phyloP scores from a whole-genome alignment of 2,329 filamentous ascomycete species.

The Diaporthe helianthi region DNA sequence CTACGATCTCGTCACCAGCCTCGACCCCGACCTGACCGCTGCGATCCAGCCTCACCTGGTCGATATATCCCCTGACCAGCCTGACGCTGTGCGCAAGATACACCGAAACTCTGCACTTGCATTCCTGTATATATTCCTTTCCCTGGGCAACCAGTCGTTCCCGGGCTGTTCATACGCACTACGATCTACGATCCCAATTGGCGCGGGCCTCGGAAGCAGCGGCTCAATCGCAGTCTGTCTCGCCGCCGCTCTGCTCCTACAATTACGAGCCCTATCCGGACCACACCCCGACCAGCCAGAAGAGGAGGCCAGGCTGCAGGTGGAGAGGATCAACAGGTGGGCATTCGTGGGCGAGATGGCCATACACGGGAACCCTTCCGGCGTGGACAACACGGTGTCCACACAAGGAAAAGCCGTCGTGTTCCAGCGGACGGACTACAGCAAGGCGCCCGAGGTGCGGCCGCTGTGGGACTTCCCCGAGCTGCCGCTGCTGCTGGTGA shows the following conservation, averaged over 20 bases:
- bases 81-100: conserved; percentile 79
- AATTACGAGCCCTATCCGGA: conserved; percentile 85
- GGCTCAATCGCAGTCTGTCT: conserved; percentile 94
- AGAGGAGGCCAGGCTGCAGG: conserved; percentile 85
- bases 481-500: conserved; percentile 85
- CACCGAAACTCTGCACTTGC: conserved; percentile 82
- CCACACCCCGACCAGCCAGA: conserved; percentile 91
- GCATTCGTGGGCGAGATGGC: conserved; percentile 97
- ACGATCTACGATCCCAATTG: conserved; percentile 91
- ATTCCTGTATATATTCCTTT: conserved; percentile 93
- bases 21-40: conserved; percentile 82
- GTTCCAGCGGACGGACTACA: conserved; percentile 82
- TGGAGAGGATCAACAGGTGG: conserved; percentile 97
- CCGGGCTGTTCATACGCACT: conserved; percentile 87
- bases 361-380: conserved; percentile 95
- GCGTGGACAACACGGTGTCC: conserved; percentile 95
- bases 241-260: conserved; percentile 81
- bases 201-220: conserved; percentile 89
- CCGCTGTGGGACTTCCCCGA: conserved; percentile 89
- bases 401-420: conserved; percentile 93
- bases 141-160: conserved; percentile 79
- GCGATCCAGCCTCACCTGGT: conserved; percentile 82
- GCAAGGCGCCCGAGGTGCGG: conserved; percentile 76
- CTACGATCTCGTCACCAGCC: conserved; percentile 83
- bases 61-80: conserved; percentile 69